Percentiles rank a stretch among this genome's conserved stretches.
These are phyloP conservation scores for Phylloporus sp. DNA, from an alignment of 768 basidiomycete species.

Conservation along the genomic window DNA sequence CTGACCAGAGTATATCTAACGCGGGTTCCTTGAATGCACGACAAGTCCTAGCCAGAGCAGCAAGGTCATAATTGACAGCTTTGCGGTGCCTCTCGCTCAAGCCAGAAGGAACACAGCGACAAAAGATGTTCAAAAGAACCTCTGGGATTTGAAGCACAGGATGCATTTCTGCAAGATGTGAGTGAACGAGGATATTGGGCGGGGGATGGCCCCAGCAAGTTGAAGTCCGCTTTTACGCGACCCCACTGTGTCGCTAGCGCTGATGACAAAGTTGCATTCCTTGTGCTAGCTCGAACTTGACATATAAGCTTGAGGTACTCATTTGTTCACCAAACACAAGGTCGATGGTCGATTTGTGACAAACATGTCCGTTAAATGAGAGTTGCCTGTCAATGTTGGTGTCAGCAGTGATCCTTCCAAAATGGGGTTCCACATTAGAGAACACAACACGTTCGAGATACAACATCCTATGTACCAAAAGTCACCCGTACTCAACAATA, in stretches of 20 bases:
- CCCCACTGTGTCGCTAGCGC: too few relatives aligned
- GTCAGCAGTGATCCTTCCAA: background rate
- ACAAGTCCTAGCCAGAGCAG: conserved; percentile 1
- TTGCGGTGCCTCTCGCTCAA: background rate
- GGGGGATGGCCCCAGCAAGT: background rate
- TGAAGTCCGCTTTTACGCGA: background rate
- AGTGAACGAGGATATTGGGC: background rate
- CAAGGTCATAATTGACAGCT: background rate
- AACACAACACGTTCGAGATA: background rate
- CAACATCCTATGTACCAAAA: background rate
- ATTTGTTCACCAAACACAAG: too few relatives aligned
- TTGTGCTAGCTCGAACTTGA: too few relatives aligned
- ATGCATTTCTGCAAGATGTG: conserved; percentile 4
- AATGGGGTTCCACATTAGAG: background rate
- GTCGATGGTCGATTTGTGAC: too few relatives aligned
- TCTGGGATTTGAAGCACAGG: conserved; percentile 3
- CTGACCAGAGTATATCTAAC: conserved; percentile 5
- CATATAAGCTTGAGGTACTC: too few relatives aligned
- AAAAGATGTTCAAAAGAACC: conserved; percentile 3
- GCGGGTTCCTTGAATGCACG: conserved; percentile 7
- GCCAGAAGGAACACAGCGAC: background rate
- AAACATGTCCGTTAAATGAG: too few relatives aligned
- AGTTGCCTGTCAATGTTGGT: too few relatives aligned
- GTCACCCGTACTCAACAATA: background rate
- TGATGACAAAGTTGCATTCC: too few relatives aligned